Evolutionary conservation across 169 alveolate species (phyloP), one percentile per base, ranked within the genome.

Genomic region (Besnoitia besnoiti): DNA sequence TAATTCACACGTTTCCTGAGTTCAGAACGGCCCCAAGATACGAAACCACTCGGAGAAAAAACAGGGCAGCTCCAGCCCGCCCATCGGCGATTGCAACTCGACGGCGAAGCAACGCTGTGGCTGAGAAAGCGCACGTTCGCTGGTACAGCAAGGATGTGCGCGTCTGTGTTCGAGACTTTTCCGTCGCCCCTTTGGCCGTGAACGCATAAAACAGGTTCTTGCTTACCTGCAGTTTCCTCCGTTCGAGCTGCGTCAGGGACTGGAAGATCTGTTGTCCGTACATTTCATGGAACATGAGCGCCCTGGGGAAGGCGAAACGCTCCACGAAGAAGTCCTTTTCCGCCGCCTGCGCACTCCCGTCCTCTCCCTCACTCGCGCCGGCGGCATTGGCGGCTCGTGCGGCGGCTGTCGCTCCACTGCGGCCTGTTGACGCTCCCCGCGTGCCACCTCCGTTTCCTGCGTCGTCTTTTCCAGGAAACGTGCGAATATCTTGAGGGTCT

Each of bases 231-330:
- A 77, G 87, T 44, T 77, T 77, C 35, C 87, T 19, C 40, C 55
- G 87, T 40, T 77, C 87, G 49, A 44, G 33, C 14, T 2, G 87
- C 7, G 49, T 12, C 0, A 77, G 87, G 10, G 87, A 77, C 37
- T 42, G 37, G 87, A 77, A 42, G 59, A 77, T 19, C 59, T 77
- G 87, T 35, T 77, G 7, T 30, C 55, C 55, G 55, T 77, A 77
- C 87, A 77, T 37, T 77, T 77, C 87, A 37, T 77, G 87, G 55
- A 77, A 77, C 87, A 77, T 77, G 35, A 77, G 87, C 30, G 87
- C 49, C 16, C 87, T 2, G 14, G 87, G 87, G 59, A 77, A 77
- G 42, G 49, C 61, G 35, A 40, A 77, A n/a, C 59, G 12, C 35
- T 77, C 87, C 10, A 5, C 14, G 87, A 19, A 77, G 87, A 42